phyloP scores from a whole-genome alignment of 495 filamentous ascomycete genomes.

The Penicillium turbatum region DNA sequence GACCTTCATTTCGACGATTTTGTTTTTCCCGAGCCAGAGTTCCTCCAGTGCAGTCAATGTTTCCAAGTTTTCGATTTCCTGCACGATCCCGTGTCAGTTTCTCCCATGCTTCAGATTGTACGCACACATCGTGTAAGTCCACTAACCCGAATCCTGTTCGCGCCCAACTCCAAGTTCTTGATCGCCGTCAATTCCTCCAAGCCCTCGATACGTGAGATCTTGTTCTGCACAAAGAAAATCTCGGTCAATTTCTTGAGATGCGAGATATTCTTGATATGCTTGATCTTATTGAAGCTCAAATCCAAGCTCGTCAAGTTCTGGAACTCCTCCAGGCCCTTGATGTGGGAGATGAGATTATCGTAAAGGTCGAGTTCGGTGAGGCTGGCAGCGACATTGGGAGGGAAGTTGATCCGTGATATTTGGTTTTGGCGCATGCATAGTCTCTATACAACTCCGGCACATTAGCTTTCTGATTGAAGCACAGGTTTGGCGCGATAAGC shows the following conservation, averaged over 20 bases:
- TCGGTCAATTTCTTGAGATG: slow-evolving; percentile 77
- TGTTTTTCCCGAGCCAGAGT: slow-evolving; percentile 97
- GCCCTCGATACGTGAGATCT: slow-evolving; percentile 80
- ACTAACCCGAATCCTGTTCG: slow-evolving; percentile 76
- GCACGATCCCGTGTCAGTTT: slow-evolving; percentile 7
- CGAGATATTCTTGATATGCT: slow-evolving; percentile 87
- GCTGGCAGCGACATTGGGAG: slow-evolving; percentile 52
- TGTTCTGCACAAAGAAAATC: slow-evolving; percentile 93
- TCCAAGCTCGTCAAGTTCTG: slow-evolving; percentile 73
- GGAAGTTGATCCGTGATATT: slow-evolving; percentile 74
- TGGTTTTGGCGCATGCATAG: slow-evolving; percentile 93
- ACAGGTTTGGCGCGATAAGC: background rate
- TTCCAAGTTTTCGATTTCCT: slow-evolving; percentile 86
- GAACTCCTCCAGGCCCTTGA: slow-evolving; percentile 77
- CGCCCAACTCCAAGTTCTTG: slow-evolving; percentile 82
- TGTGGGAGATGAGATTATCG: slow-evolving; percentile 91
- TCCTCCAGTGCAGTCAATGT: slow-evolving; percentile 70
- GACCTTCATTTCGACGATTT: slow-evolving; percentile 83
- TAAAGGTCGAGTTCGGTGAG: slow-evolving; percentile 90
- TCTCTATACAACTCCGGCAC: slow-evolving; percentile 42
- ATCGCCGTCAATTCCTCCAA: slow-evolving; percentile 70
- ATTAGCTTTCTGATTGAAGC: slow-evolving; percentile 9
- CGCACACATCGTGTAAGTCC: background rate
- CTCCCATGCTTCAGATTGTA: background rate
- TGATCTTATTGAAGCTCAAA: slow-evolving; percentile 98